Conservation (phyloP, 2,329 filamentous ascomycete genomes). For the Trichoderma asperellum region DNA sequence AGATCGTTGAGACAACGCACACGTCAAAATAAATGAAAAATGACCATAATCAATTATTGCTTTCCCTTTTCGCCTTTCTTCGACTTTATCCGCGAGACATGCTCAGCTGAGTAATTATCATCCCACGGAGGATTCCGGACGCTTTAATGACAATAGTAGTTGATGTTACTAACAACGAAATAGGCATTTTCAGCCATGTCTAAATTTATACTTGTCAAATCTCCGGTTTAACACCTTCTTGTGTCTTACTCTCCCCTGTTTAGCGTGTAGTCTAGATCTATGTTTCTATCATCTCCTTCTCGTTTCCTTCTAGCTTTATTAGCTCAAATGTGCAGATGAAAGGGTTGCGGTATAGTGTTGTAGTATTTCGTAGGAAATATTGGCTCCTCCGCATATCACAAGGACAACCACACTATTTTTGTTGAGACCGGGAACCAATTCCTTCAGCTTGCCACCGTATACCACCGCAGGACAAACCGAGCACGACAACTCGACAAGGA, state of each 20-base stretch:
- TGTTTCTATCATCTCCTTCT: not conserved
- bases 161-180: not conserved
- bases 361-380: constrained; percentile 41
- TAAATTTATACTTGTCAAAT: constrained; percentile 2
- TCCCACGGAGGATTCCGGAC: not conserved
- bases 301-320: not conserved
- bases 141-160: not conserved
- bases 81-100: constrained; percentile 6
- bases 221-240: not conserved
- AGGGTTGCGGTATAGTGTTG: constrained; percentile 25
- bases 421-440: constrained; percentile 34
- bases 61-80: not conserved
- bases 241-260: not conserved
- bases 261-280: constrained; percentile 12
- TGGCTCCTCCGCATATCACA: constrained; percentile 41
- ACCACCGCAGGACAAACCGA: constrained; percentile 39
- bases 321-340: not conserved
- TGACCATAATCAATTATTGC: not conserved
- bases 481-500: constrained; percentile 40
- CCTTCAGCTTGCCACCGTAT: constrained; percentile 34
- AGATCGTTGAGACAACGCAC: not conserved
- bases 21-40: not conserved
- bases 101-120: not conserved
- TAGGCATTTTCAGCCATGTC: not conserved
- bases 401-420: constrained; percentile 38